Evolutionary conservation across 2,329 filamentous ascomycete genomes (phyloP).

Genomic region (Colletotrichum australisinense): DNA sequence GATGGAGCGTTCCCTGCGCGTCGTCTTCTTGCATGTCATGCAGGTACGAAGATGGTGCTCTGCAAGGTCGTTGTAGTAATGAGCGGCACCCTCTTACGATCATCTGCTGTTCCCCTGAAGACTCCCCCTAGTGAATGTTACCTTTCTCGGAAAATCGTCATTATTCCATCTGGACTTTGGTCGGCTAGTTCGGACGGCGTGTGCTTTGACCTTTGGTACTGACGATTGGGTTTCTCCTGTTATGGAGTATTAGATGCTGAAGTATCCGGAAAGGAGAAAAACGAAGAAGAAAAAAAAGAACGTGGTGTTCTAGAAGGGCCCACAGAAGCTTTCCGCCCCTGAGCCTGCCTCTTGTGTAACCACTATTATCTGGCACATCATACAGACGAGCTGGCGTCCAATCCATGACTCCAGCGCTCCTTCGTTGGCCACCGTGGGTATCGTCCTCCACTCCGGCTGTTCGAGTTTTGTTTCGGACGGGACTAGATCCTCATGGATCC

Average conservation of each 20-base stretch:
- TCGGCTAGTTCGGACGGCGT: constrained; percentile 20
- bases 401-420: constrained; percentile 9
- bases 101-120: constrained; percentile 10
- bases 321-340: constrained; percentile 16
- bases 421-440: constrained; percentile 1
- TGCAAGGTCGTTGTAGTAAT: background rate
- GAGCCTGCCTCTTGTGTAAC: constrained; percentile 25
- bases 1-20: constrained; percentile 15
- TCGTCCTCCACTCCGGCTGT: constrained; percentile 12
- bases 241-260: background rate
- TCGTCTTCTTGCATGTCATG: constrained; percentile 12
- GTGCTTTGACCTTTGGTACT: background rate
- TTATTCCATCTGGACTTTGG: constrained; percentile 5
- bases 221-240: background rate
- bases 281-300: constrained; percentile 9
- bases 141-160: background rate
- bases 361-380: constrained; percentile 23
- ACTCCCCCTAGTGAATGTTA: background rate
- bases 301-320: constrained; percentile 24
- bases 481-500: constrained; percentile 7
- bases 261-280: background rate
- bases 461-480: constrained; percentile 31
- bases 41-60: constrained; percentile 19
- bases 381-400: background rate
- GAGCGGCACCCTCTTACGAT: constrained; percentile 12